Base-by-base conservation (phyloP, 208 protist species). In the Novymonas esmeraldas region DNA sequence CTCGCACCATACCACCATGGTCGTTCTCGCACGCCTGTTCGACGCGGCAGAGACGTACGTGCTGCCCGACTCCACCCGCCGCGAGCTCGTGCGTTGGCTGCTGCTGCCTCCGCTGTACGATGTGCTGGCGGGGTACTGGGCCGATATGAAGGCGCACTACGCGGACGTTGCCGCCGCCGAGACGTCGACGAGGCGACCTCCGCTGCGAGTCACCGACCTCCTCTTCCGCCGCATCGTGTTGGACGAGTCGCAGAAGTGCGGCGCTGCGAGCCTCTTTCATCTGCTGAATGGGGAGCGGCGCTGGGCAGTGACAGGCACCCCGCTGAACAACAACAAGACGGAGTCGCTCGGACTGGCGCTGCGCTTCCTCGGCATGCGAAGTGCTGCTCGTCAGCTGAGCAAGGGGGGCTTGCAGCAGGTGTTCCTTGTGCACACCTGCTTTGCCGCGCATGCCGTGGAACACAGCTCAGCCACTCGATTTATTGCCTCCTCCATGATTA, bases 261-360 rank as follows among this genome's bases (percentile, higher is more conserved):
- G 70, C 9, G 9, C 46, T 3, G 67, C 46, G 0, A 72, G 66
- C 13, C 59, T 79, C 10, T 73, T 85, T 31, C 64, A 76, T 46
- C 71, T 78, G 2, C 58, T 89, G 31, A 28, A 60, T 7, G 79
- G 68, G 6, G 71, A 78, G 26, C 64, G 65, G 1, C 66, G 78
- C 16, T 90, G 84, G 84, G 84, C 72, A 5, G 68, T 87, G 45
- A 85, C 84, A 14, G 84, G 84, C 4, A 87, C 84, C 29, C 81
- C 81, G n/a, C 63, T 90, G 36, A 84, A 82, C 77, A 81, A 85
- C 64, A 61, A 72, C 54, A 78, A 81, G 42, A 64, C 71, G 1
- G 20, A 50, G 11, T 70, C 75, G 38, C 73, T 88, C 11, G 44
- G 44, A 2, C 50, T 46, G 5, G 73, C 74, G 6, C 65, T 84